Evolutionary conservation across 2,329 filamentous ascomycete genomes (phyloP).

Genomic region (Myriangium duriaei): DNA sequence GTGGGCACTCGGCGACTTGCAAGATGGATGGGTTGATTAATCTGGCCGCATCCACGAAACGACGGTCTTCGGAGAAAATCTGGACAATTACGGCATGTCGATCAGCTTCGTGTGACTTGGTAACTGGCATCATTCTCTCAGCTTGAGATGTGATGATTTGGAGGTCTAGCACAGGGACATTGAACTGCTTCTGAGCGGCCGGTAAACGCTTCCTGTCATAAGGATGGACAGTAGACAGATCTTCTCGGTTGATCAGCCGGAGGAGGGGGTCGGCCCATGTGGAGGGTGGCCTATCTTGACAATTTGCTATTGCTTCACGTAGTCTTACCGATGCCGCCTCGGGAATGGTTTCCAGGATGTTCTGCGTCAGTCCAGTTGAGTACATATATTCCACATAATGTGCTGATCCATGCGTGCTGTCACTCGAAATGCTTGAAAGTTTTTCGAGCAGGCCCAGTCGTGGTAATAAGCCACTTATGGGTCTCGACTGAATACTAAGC

Average conservation of each 20-base stretch:
- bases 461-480: not conserved
- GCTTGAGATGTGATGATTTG: constrained; percentile 10
- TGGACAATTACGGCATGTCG: constrained; percentile 64
- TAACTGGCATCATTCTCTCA: constrained; percentile 40
- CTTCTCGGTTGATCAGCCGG: constrained; percentile 65
- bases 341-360: constrained; percentile 69
- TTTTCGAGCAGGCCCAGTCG: not conserved
- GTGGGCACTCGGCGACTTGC: constrained; percentile 63
- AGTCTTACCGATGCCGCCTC: constrained; percentile 71
- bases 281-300: constrained; percentile 68
- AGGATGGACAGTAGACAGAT: constrained; percentile 52
- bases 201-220: not conserved
- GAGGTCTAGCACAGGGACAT: constrained; percentile 7
- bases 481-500: not conserved
- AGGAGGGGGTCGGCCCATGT: constrained; percentile 63
- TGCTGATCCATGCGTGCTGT: constrained; percentile 4
- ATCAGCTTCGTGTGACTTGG: constrained; percentile 73
- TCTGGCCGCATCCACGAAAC: constrained; percentile 72
- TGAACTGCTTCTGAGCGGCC: not conserved
- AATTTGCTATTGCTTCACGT: constrained; percentile 71
- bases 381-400: constrained; percentile 48
- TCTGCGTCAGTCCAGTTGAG: constrained; percentile 51
- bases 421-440: not conserved
- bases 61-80: constrained; percentile 83
- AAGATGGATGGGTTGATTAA: constrained; percentile 77